Evolutionary conservation across 441 rosid species (phyloP), one percentile per base, ranked within the genome.

Genomic region (Adansonia madagascariensis): DNA sequence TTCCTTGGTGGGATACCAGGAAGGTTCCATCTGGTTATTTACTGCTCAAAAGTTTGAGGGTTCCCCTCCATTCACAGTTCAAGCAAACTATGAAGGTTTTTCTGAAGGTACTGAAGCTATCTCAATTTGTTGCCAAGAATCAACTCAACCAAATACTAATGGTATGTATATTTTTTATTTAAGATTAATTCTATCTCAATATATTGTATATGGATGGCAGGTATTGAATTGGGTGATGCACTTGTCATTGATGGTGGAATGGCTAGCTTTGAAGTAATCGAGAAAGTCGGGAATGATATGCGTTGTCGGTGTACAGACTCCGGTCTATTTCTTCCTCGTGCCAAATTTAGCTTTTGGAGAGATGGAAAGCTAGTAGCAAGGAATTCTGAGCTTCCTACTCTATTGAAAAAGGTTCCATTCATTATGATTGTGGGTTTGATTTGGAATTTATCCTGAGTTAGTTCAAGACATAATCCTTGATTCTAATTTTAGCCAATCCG

Each of bases 171-270:
- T 0, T 24, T 50, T 35, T 24, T 0, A 6, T n/a, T 2, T 71
- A 14, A 17, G 74, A 39, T 47, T 63, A 50, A 52, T 20, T 49
- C 64, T 62, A 17, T 64, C 39, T 44, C 10, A 70, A 57, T 73
- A n/a, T 12, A 62, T 31, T 18, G 31, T 66, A 22, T 62, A 70
- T 57, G 35, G 27, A 74, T 79, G 35, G 67, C 83, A 92, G 97
- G 88, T 50, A 85, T 90, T 50, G 77, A 86, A 83, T 91, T 89
- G 39, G 97, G 97, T 18, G 97, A 92, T 81, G 90, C 84, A 62
- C 86, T 90, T 57, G 84, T 87, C 27, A 86, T 92, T 67, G 97
- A 92, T 79, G 97, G 97, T 46, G 97, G 97, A 79, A 92, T 92
- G 97, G 93, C 92, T 74, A 87, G 84, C 71, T 92, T 90, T 82